phyloP scores from a whole-genome alignment of 495 filamentous ascomycete species.

The Lasiosphaeria hispida region DNA sequence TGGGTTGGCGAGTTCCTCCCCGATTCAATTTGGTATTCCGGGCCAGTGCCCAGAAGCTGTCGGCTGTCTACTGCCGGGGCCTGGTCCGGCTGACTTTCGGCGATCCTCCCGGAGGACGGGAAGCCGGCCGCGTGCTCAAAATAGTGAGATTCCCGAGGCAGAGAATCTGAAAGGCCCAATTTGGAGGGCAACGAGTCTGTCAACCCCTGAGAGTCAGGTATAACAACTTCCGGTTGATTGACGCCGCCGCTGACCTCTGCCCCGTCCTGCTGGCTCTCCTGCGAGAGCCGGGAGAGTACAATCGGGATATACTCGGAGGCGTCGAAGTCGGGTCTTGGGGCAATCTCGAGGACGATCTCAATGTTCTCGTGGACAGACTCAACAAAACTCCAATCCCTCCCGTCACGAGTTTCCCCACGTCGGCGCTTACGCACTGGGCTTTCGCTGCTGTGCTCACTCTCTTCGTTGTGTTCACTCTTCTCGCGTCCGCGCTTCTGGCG shows the following conservation, averaged over 20 bases:
- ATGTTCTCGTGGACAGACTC: neutral
- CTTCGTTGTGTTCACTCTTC: neutral
- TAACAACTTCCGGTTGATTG: constrained; percentile 15
- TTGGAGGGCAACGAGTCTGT: constrained; percentile 15
- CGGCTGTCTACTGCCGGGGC: neutral
- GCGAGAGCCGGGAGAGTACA: neutral
- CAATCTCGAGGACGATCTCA: constrained; percentile 18
- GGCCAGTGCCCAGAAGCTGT: neutral
- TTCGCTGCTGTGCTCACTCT: constrained; percentile 10
- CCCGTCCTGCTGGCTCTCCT: neutral
- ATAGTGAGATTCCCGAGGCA: too few species aligned
- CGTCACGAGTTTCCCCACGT: neutral
- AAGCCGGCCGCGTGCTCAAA: neutral
- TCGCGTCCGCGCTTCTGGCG: constrained; percentile 12
- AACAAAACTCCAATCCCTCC: neutral
- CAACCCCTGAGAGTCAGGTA: constrained; percentile 33
- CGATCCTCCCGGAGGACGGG: neutral
- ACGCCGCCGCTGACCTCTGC: constrained; percentile 9
- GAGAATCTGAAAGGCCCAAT: too few species aligned
- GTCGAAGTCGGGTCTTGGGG: constrained; percentile 15
- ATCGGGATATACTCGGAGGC: constrained; percentile 15
- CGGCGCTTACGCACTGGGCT: neutral
- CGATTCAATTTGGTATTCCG: too few species aligned
- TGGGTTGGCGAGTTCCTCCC: neutral
- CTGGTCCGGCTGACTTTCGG: neutral